These are phyloP conservation scores for Panicum virgatum DNA, from an alignment of 202 grass and related monocot genomes.

Conservation along the genomic window DNA sequence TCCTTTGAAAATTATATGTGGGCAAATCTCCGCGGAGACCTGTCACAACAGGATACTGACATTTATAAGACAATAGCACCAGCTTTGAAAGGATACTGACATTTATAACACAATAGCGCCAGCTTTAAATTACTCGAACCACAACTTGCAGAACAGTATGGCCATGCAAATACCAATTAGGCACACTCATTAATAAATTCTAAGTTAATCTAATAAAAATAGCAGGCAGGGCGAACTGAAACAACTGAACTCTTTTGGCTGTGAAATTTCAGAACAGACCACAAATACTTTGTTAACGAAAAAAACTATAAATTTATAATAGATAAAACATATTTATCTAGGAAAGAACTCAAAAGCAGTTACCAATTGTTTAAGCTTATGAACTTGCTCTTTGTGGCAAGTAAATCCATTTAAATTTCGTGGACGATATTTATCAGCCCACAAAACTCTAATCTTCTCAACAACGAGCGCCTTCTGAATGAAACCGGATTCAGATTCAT, in stretches of 20 bases:
- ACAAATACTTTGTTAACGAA: constrained; percentile 2
- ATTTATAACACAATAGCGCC: too few relatives aligned
- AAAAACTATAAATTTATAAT: constrained; percentile 19
- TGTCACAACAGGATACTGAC: constrained; percentile 25
- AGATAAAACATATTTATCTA: neutral
- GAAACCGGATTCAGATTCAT: constrained; percentile 57
- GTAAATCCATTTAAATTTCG: constrained; percentile 57
- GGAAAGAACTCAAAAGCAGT: constrained; percentile 15
- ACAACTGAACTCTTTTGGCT: neutral
- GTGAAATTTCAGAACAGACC: neutral
- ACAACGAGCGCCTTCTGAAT: constrained; percentile 62
- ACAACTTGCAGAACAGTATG: constrained; percentile 10
- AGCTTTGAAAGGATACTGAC: too few relatives aligned
- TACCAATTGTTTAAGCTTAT: constrained; percentile 70
- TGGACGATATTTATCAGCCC: constrained; percentile 71
- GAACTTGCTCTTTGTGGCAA: constrained; percentile 58
- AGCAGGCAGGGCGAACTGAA: neutral
- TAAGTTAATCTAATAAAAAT: constrained; percentile 12
- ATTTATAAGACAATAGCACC: constrained; percentile 35
- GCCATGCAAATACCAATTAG: constrained; percentile 33
- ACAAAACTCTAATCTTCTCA: constrained; percentile 65
- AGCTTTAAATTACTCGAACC: neutral
- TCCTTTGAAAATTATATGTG: constrained; percentile 77
- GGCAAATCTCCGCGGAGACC: constrained; percentile 48
- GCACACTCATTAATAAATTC: constrained; percentile 1